These are phyloP conservation scores for Buddleja alternifolia DNA, from an alignment of 257 asterid species.

Conservation along the genomic window DNA sequence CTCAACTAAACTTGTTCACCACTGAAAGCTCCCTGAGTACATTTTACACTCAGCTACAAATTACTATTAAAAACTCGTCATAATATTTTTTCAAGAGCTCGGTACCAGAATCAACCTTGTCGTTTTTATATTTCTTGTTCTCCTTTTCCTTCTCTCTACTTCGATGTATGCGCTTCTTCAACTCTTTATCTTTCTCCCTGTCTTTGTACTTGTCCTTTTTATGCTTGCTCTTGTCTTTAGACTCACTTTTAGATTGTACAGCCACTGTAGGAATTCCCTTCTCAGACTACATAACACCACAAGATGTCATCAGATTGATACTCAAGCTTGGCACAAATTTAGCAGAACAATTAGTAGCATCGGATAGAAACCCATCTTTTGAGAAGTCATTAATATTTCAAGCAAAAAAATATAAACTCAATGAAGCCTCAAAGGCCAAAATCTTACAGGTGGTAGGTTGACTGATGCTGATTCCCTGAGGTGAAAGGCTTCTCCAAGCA, in stretches of 20 bases:
- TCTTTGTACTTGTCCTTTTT: conserved; percentile 44
- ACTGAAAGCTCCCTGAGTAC: not conserved
- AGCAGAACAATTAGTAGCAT: not conserved
- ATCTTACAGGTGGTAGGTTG: conserved; percentile 42
- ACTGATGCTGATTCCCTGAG: conserved; percentile 41
- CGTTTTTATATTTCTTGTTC: conserved; percentile 61
- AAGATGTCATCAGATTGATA: conserved; percentile 14
- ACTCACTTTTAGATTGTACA: conserved; percentile 36
- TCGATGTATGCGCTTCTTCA: conserved; percentile 46
- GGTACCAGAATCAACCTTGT: conserved; percentile 41
- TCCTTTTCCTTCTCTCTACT: conserved; percentile 52
- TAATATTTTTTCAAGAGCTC: too few species aligned
- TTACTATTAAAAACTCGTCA: not conserved
- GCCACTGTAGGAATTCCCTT: conserved; percentile 41
- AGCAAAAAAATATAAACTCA: conserved; percentile 22
- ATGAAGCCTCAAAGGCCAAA: not conserved
- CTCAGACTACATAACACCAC: conserved; percentile 38
- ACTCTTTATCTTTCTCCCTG: conserved; percentile 43
- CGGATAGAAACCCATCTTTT: not conserved
- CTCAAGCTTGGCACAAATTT: conserved; percentile 4
- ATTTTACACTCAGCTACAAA: conserved; percentile 21
- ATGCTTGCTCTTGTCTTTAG: conserved; percentile 39
- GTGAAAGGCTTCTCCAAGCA: conserved; percentile 55
- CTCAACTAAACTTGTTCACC: not conserved
- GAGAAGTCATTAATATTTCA: conserved; percentile 4